Conservation (phyloP, 2,329 filamentous ascomycete genomes). For the Arthrocladium fulminans region DNA sequence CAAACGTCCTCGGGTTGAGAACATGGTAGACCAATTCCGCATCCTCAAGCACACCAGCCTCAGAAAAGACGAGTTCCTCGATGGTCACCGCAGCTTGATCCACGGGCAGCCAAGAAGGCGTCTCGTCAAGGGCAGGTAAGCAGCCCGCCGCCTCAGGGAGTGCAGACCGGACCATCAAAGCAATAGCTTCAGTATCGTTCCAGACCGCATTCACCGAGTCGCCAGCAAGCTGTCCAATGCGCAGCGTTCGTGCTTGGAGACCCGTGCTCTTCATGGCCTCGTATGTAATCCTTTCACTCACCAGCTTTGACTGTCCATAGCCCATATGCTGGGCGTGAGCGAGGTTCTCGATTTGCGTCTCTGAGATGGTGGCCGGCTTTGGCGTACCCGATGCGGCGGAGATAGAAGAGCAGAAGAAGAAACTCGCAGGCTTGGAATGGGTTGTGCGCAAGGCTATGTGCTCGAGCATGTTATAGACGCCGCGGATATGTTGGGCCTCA, state of each 20-base stretch:
- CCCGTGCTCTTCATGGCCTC: slow-evolving; percentile 22
- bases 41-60: slow-evolving; percentile 12
- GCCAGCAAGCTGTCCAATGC: slow-evolving; percentile 45
- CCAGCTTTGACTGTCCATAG: slow-evolving; percentile 50
- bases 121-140: slow-evolving; percentile 39
- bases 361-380: slow-evolving; percentile 14
- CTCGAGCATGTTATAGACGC: slow-evolving; percentile 40
- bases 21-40: slow-evolving; percentile 41
- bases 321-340: slow-evolving; percentile 37
- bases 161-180: slow-evolving; percentile 36
- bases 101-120: slow-evolving; percentile 36
- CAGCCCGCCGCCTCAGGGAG: slow-evolving; percentile 30
- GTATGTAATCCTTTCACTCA: slow-evolving; percentile 45
- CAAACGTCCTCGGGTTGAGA: slow-evolving; percentile 37
- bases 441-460: slow-evolving; percentile 19
- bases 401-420: slow-evolving; percentile 46
- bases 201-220: slow-evolving; percentile 41
- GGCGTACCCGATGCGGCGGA: slow-evolving; percentile 30
- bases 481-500: slow-evolving; percentile 42
- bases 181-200: slow-evolving; percentile 46
- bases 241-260: slow-evolving; percentile 31
- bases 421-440: slow-evolving; percentile 16
- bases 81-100: slow-evolving; percentile 31
- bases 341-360: slow-evolving; percentile 9
- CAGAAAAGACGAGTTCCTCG: slow-evolving; percentile 23